phyloP scores from a whole-genome alignment of 208 protist genomes.

The Leptomonas pyrrhocoris region DNA sequence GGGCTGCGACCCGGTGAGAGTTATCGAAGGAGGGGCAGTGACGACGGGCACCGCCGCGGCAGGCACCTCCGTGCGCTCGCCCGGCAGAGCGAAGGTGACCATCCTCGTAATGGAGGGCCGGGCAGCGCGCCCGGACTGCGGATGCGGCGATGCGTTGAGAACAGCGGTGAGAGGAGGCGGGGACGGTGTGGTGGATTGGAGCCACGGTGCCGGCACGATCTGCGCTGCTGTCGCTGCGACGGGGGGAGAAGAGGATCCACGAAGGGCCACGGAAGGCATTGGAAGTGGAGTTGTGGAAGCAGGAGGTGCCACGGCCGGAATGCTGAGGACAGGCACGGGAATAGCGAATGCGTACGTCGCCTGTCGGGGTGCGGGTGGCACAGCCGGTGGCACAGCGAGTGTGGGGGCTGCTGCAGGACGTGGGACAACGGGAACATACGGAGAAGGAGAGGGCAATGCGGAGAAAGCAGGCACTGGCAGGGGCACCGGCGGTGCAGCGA shows the following conservation, averaged over 20 bases:
- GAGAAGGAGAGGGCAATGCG: background rate
- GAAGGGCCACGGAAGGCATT: background rate
- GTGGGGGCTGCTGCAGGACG: background rate
- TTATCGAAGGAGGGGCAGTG: too few relatives aligned
- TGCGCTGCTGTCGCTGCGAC: background rate
- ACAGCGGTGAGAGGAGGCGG: constrained; percentile 12
- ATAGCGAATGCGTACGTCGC: background rate
- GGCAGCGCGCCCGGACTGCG: background rate
- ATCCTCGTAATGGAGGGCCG: constrained; percentile 2
- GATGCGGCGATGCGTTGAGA: background rate
- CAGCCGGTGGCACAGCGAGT: background rate
- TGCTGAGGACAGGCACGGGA: too few relatives aligned
- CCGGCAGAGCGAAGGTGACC: constrained; percentile 19
- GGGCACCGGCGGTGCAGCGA: constrained; percentile 11
- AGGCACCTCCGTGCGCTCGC: background rate
- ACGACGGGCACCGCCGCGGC: background rate
- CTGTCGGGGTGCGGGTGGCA: background rate
- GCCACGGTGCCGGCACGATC: background rate
- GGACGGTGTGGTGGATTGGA: constrained; percentile 3
- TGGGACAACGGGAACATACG: background rate
- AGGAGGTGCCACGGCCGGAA: background rate
- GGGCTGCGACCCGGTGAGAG: background rate
- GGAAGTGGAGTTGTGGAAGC: background rate
- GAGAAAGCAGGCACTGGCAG: constrained; percentile 1
- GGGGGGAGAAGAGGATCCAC: background rate